Evolutionary conservation across 805 yeast genomes (phyloP).

Genomic region (Candida sonorensis): DNA sequence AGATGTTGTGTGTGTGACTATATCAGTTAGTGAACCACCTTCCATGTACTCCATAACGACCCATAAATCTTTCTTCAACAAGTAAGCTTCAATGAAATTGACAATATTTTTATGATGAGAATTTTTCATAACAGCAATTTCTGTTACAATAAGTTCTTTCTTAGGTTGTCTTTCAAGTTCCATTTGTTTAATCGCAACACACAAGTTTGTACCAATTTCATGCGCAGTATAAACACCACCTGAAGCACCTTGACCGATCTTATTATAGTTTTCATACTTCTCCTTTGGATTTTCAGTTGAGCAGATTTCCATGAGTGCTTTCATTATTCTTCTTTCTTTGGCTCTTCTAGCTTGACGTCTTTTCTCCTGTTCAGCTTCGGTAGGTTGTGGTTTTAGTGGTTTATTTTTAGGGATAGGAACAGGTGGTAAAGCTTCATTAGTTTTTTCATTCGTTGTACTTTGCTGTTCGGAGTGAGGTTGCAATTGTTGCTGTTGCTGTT

Average conservation of each 20-base stretch:
- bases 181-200: conserved; percentile 96
- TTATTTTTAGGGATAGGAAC: conserved; percentile 21
- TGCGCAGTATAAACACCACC: conserved; percentile 95
- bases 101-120: conserved; percentile 88
- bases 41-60: conserved; percentile 99
- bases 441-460: background rate
- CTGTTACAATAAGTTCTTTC: conserved; percentile 91
- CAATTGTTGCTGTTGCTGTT: background rate
- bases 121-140: conserved; percentile 92
- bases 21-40: conserved; percentile 95
- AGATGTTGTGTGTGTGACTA: conserved; percentile 70
- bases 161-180: conserved; percentile 90
- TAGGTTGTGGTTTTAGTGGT: conserved; percentile 26
- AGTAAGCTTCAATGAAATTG: conserved; percentile 82
- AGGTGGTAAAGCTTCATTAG: conserved; percentile 21
- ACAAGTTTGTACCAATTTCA: conserved; percentile 43
- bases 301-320: conserved; percentile 69
- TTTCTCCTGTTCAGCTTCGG: conserved; percentile 54
- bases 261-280: conserved; percentile 59
- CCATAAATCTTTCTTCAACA: conserved; percentile 80
- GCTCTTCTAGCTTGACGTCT: conserved; percentile 75
- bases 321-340: conserved; percentile 64
- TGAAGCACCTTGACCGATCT: conserved; percentile 97
- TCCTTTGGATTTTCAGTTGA: conserved; percentile 78
- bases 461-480: background rate